A percentile compares a stretch with the other conserved stretches of the same genome.
Evolutionary conservation across 768 basidiomycete genomes (phyloP).

Genomic region (Tulasnella sp.): DNA sequence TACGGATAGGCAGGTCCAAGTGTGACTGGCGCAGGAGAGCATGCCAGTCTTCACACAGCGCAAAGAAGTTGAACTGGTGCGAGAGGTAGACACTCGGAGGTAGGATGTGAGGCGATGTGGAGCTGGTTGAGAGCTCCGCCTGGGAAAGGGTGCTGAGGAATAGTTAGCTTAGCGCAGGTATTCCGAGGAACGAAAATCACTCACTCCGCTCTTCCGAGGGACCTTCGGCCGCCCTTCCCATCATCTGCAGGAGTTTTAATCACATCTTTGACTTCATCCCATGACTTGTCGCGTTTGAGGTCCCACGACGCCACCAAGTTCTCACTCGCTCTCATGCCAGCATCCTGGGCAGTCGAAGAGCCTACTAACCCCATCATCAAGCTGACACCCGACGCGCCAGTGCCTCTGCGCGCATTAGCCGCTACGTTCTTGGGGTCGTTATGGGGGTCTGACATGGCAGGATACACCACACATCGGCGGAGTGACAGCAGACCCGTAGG

Average conservation of each 20-base stretch:
- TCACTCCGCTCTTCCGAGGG: too few relatives aligned
- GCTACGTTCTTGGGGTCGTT: not conserved
- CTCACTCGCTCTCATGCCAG: constrained; percentile 26
- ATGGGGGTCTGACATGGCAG: not conserved
- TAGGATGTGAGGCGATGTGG: constrained; percentile 43
- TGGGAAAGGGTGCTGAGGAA: constrained; percentile 51
- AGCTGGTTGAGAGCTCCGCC: constrained; percentile 70
- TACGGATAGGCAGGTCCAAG: constrained; percentile 42
- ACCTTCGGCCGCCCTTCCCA: not conserved
- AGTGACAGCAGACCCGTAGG: constrained; percentile 3
- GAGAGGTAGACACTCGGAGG: constrained; percentile 71
- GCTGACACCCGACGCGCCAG: not conserved
- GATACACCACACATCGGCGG: not conserved
- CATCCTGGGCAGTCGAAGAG: not conserved
- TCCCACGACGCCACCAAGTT: constrained; percentile 52
- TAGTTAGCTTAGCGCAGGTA: not conserved
- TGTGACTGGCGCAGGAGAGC: constrained; percentile 56
- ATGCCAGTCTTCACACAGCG: constrained; percentile 48
- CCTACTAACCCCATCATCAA: constrained; percentile 13
- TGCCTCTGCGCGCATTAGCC: not conserved
- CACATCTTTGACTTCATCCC: constrained; percentile 40
- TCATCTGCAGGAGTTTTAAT: not conserved
- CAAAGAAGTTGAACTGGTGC: constrained; percentile 73
- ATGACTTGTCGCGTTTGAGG: constrained; percentile 39
- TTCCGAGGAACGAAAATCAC: constrained; percentile 20